Evolutionary conservation across 108 stramenopile species (phyloP), one percentile per base, ranked within the genome.

Genomic region (Nitzschia sp.): DNA sequence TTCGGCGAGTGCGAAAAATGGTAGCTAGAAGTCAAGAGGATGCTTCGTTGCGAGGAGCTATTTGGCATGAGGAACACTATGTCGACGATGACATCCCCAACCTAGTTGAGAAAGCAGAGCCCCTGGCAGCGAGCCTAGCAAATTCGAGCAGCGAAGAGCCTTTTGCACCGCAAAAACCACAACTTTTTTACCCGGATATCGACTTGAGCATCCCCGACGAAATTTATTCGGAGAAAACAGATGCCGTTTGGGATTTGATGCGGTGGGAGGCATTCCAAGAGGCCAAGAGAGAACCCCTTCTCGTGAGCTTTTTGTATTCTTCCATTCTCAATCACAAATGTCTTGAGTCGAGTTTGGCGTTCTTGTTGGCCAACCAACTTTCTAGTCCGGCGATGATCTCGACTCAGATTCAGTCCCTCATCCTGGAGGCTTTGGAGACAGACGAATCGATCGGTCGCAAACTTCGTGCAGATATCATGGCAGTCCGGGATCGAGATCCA

Each of bases 311-410:
- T 73, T 67, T 96, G 28, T 80, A 91, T 68, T 83, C 84, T 34
- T 85, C 85, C 46, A 96, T 96, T 60, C 76, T 96, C 26, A 93
- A 93, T 69, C 94, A 96, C 69, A 74, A 75, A 31, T 73, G 75
- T 36, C 78, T 96, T 36, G 94, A 96, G 77, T 79, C 79, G 2
- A 84, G 90, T 19, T 50, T 96, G 45, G 79, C 92, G 0, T 96
- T 92, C 60, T 88, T 93, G 62, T 57, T 95, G 63, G 91, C 94
- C 26, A 95, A 92, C 68, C 75, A 81, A 53, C 68, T 93, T 0
- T 76, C 76, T 15, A 78, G 78, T 53, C 71, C 80, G 47, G 80
- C 89, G 48, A 79, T 76, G 69, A 83, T 90, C 45, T 83, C 86
- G 11, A 93, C 88, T 4, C 88, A 90, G 65, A 73, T 93, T 29